Conservation (phyloP, 1,284 basidiomycete species). For the Afroboletus lepidellus region DNA sequence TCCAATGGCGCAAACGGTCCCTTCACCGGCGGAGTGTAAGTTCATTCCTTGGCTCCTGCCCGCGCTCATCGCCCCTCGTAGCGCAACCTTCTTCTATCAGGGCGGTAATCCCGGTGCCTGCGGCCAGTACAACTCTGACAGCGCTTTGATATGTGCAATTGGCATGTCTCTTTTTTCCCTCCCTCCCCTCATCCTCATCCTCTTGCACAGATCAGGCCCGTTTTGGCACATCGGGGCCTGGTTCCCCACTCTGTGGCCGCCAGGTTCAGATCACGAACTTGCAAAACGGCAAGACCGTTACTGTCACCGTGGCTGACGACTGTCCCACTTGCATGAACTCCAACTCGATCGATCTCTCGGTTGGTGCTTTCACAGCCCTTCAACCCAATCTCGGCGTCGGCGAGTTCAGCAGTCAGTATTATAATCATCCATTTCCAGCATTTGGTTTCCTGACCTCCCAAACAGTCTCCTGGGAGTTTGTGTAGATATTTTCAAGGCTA, state of each 20-base stretch:
- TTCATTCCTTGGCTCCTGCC: conserved; percentile 11
- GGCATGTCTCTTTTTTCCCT: conserved; percentile 37
- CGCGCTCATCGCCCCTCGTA: conserved; percentile 25
- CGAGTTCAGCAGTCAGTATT: conserved; percentile 53
- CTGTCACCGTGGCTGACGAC: conserved; percentile 70
- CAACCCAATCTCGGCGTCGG: conserved; percentile 52
- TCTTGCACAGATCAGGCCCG: conserved; percentile 37
- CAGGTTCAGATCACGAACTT: conserved; percentile 64
- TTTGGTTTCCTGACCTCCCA: conserved; percentile 5
- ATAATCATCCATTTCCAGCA: neutral
- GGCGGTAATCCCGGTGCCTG: conserved; percentile 71
- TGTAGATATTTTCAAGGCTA: conserved; percentile 27
- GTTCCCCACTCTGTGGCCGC: conserved; percentile 64
- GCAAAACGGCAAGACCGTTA: conserved; percentile 54
- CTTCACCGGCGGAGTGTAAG: conserved; percentile 48
- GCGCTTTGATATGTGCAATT: conserved; percentile 69
- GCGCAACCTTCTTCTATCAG: conserved; percentile 76
- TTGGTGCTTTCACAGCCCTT: conserved; percentile 68
- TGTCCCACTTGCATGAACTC: conserved; percentile 77
- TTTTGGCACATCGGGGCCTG: conserved; percentile 49
- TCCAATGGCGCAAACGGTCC: neutral
- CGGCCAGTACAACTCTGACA: conserved; percentile 64
- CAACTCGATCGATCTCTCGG: conserved; percentile 80
- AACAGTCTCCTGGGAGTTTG: conserved; percentile 49
- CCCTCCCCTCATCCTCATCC: conserved; percentile 8